Evolutionary conservation across 768 basidiomycete species (phyloP).

Genomic region (Agaricus subrufescens): DNA sequence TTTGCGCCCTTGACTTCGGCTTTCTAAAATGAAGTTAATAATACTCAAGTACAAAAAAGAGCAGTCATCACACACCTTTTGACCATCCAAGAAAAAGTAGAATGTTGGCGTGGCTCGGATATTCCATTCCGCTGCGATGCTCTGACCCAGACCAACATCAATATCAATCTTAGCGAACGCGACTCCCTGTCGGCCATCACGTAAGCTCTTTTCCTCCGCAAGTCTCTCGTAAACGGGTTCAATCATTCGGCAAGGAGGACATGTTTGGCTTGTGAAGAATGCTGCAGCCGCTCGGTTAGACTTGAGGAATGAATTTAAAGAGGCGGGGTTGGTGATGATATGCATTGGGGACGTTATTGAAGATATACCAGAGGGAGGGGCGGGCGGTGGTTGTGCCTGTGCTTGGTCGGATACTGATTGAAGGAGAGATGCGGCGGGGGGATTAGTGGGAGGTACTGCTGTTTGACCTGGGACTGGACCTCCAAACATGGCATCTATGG

Average conservation of each 20-base stretch:
- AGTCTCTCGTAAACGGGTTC: constrained; percentile 80
- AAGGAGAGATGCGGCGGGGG: constrained; percentile 47
- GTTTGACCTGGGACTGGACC: constrained; percentile 45
- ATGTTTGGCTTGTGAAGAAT: constrained; percentile 75
- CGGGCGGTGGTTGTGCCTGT: constrained; percentile 20
- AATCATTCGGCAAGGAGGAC: constrained; percentile 79
- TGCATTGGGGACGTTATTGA: constrained; percentile 57
- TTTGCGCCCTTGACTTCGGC: constrained; percentile 73
- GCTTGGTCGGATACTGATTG: constrained; percentile 55
- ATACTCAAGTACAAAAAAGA: no score
- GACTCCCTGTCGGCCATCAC: constrained; percentile 39
- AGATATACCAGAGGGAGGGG: constrained; percentile 12
- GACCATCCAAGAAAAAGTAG: constrained; percentile 76
- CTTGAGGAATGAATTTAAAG: constrained; percentile 61
- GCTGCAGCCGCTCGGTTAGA: constrained; percentile 71
- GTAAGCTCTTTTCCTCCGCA: constrained; percentile 56
- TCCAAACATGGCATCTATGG: constrained; percentile 87
- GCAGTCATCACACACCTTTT: constrained; percentile 43
- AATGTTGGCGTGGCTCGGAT: constrained; percentile 86
- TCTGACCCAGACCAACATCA: constrained; percentile 56
- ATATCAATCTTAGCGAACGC: constrained; percentile 87
- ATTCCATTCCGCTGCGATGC: constrained; percentile 57
- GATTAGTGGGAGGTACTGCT: constrained; percentile 21
- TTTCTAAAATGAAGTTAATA: constrained; percentile 31
- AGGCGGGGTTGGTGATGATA: constrained; percentile 67